A percentile compares a stretch with the other conserved stretches of the same genome.
phyloP scores from a whole-genome alignment of 192 early-diverging fungal species.

The Entomortierella lignicola region DNA sequence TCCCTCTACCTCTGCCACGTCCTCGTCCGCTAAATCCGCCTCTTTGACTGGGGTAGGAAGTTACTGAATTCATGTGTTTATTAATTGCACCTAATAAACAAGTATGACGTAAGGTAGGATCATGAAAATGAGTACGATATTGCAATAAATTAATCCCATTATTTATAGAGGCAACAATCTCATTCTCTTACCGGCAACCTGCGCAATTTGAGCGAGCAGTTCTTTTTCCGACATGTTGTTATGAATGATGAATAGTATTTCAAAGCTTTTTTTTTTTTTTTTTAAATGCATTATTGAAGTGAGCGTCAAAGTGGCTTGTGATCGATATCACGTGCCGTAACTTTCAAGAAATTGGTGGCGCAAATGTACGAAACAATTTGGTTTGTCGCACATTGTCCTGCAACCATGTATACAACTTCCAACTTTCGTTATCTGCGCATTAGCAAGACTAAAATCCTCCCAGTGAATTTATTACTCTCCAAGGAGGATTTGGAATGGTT shows the following conservation, averaged over 20 bases:
- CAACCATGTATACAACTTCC: slow-evolving; percentile 33
- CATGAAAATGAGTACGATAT: too few species aligned
- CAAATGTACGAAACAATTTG: neutral
- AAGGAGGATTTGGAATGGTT: slow-evolving; percentile 50
- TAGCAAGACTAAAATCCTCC: slow-evolving; percentile 32
- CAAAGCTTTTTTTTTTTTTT: too few species aligned
- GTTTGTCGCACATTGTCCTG: neutral
- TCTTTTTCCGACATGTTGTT: slow-evolving; percentile 46
- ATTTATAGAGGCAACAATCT: neutral
- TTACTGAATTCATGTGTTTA: slow-evolving; percentile 36
- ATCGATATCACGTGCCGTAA: too few species aligned
- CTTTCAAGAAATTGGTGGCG: slow-evolving; percentile 32
- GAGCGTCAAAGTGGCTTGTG: too few species aligned
- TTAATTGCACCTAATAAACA: slow-evolving; percentile 34
- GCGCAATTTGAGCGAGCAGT: slow-evolving; percentile 45
- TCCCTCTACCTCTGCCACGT: slow-evolving; percentile 20
- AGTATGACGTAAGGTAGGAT: neutral
- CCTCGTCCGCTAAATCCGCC: slow-evolving; percentile 31
- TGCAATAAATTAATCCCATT: neutral
- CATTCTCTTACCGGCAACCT: slow-evolving; percentile 36
- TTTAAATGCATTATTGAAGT: too few species aligned
- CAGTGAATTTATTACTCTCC: slow-evolving; percentile 36
- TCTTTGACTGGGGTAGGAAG: slow-evolving; percentile 3
- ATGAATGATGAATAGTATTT: too few species aligned
- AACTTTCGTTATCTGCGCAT: slow-evolving; percentile 47